phyloP scores from a whole-genome alignment of 768 basidiomycete species.

The Amanita jacksonii region DNA sequence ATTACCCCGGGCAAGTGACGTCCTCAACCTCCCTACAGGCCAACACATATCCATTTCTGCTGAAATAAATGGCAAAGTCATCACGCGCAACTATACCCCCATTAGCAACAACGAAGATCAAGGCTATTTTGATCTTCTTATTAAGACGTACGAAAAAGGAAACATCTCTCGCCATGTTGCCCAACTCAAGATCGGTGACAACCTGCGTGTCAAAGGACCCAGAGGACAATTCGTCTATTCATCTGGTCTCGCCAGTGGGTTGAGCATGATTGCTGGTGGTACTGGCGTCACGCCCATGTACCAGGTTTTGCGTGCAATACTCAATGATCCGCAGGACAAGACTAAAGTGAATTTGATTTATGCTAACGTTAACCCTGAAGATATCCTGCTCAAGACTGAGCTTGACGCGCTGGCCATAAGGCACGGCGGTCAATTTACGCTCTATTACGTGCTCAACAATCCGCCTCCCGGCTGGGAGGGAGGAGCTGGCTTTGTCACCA shows the following conservation, averaged over 20 bases:
- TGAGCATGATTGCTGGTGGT: conserved; percentile 98
- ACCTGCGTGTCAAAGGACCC: conserved; percentile 87
- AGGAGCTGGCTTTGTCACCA: conserved; percentile 87
- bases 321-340: conserved; percentile 80
- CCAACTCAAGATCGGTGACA: conserved; percentile 79
- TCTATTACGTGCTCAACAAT: conserved; percentile 93
- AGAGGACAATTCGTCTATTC: conserved; percentile 90
- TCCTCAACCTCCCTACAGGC: conserved; percentile 90
- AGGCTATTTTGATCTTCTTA: conserved; percentile 91
- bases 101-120: conserved; percentile 88
- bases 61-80: conserved; percentile 83
- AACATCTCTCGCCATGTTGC: conserved; percentile 89
- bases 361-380: conserved; percentile 89
- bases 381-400: conserved; percentile 86
- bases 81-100: conserved; percentile 92
- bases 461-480: conserved; percentile 80
- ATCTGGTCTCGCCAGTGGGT: conserved; percentile 58
- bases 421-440: conserved; percentile 56
- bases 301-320: conserved; percentile 90
- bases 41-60: conserved; percentile 93
- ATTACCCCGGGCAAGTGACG: conserved; percentile 61
- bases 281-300: conserved; percentile 99
- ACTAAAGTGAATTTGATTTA: conserved; percentile 87
- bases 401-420: conserved; percentile 66
- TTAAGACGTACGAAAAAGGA: conserved; percentile 98